Base-by-base conservation (phyloP, 2,329 filamentous ascomycete genomes). In the Fonsecaea erecta region DNA sequence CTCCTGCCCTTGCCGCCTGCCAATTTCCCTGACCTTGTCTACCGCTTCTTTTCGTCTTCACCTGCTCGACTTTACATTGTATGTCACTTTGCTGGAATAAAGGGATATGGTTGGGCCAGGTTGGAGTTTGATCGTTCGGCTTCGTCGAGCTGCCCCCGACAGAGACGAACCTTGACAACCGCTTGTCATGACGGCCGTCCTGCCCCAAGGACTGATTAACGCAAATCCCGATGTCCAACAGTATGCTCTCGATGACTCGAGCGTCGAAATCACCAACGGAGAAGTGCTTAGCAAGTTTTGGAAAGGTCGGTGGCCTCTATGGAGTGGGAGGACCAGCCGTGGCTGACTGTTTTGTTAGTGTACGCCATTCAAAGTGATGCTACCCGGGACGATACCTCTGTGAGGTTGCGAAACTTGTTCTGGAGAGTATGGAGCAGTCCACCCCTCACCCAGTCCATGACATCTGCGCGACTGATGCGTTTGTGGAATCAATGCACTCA, bases 381-480 rank as follows among this genome's bases (percentile, higher is more conserved):
- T 16, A 75, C 81, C 54, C 74, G 77, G 46, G 76, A 79, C 64
- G 73, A 76, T 46, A 73, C 74, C 4, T 80, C 80, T 52, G 72
- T 73, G 60, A 76, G 82, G 63, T 73, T 83, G n/a, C 80, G 83
- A 64, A 83, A 84, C 71, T 75, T 84, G 32, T 84, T 84, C 71
- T 84, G 82, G 82, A 75, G 82, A 60, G 79, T 84, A 67, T 83
- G 80, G 81, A 75, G 80, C 56, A 81, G 75, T 60, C 71, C 75
- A 6, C 71, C 70, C 7, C 74, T 82, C 14, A 72, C 74, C 18
- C 68, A 72, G 14, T 74, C 72, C 6, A 75, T 83, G 8, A 76
- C 74, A 53, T 76, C 79, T 21, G 73, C 74, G 11, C 77, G 73
- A 9, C 71, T 84, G 61, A 79, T 79, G 9, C 71, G 60, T 4